These are phyloP conservation scores for Begonia fuchsioides DNA, from an alignment of 306 rosid genomes.

Conservation along the genomic window DNA sequence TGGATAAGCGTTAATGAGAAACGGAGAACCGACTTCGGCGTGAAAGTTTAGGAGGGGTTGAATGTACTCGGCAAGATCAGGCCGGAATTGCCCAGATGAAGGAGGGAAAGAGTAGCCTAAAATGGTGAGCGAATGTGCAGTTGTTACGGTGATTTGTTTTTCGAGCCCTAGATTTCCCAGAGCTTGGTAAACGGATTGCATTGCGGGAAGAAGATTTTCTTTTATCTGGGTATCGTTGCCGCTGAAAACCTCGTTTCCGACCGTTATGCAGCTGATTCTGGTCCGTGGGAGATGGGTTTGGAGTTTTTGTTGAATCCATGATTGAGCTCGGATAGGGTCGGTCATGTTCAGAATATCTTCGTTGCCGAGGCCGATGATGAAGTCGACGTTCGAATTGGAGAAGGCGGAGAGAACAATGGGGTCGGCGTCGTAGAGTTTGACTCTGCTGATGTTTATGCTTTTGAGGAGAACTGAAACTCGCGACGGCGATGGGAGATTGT, in stretches of 20 bases:
- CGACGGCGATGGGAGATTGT: slow-evolving; percentile 60
- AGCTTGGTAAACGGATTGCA: slow-evolving; percentile 56
- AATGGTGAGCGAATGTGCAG: slow-evolving; percentile 73
- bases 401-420: slow-evolving; percentile 54
- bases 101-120: slow-evolving; percentile 75
- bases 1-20: slow-evolving; percentile 93
- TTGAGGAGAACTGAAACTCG: slow-evolving; percentile 51
- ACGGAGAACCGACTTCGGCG: slow-evolving; percentile 50
- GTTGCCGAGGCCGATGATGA: slow-evolving; percentile 67
- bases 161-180: slow-evolving; percentile 42
- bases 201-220: slow-evolving; percentile 62
- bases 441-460: slow-evolving; percentile 47
- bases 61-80: slow-evolving; percentile 40
- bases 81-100: slow-evolving; percentile 71
- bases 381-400: slow-evolving; percentile 55
- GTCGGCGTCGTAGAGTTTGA: slow-evolving; percentile 80
- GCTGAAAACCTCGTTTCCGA: slow-evolving; percentile 1
- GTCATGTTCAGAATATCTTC: slow-evolving; percentile 35
- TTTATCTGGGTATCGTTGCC: slow-evolving; percentile 61
- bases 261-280: slow-evolving; percentile 61
- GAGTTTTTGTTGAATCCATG: slow-evolving; percentile 50
- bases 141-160: slow-evolving; percentile 50
- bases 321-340: slow-evolving; percentile 66
- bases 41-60: slow-evolving; percentile 46
- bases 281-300: slow-evolving; percentile 69